phyloP scores from a whole-genome alignment of 1,139 yeast species.

The Geotrichum phurueaensis region DNA sequence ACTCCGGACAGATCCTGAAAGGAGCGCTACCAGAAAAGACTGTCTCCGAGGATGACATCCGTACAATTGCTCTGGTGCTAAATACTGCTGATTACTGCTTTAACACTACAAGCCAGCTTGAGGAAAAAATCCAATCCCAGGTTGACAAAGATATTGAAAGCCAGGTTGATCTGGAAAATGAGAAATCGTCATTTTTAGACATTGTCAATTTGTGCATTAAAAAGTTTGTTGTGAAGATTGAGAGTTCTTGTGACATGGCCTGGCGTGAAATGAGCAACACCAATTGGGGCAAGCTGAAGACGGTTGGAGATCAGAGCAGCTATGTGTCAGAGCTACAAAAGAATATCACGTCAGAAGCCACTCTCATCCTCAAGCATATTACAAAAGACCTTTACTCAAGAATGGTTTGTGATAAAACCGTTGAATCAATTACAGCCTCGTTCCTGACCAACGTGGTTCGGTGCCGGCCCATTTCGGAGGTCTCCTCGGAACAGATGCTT shows the following conservation, averaged over 20 bases:
- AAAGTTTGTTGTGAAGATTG: constrained; percentile 52
- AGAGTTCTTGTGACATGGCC: constrained; percentile 55
- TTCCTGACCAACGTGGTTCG: constrained; percentile 53
- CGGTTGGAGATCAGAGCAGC: constrained; percentile 64
- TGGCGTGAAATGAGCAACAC: constrained; percentile 84
- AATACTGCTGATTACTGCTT: constrained; percentile 90
- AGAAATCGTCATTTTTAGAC: constrained; percentile 51
- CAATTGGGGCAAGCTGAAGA: constrained; percentile 63
- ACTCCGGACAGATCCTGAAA: constrained; percentile 53
- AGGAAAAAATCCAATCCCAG: constrained; percentile 52
- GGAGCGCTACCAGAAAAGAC: constrained; percentile 50
- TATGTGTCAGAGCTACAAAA: constrained; percentile 56
- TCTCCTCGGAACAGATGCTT: constrained; percentile 75
- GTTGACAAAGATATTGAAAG: constrained; percentile 41
- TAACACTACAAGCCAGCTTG: constrained; percentile 69
- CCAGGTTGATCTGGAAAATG: constrained; percentile 46
- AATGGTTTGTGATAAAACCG: constrained; percentile 68
- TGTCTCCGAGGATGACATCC: constrained; percentile 52
- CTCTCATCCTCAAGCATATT: constrained; percentile 51
- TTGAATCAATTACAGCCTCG: constrained; percentile 57
- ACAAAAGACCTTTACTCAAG: constrained; percentile 67
- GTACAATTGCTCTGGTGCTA: constrained; percentile 62
- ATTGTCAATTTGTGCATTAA: constrained; percentile 56
- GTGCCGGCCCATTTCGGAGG: constrained; percentile 58
- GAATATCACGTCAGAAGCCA: constrained; percentile 44